Base-by-base conservation (phyloP, 1,139 yeast species). In the Kurtzmaniella quercitrusa region DNA sequence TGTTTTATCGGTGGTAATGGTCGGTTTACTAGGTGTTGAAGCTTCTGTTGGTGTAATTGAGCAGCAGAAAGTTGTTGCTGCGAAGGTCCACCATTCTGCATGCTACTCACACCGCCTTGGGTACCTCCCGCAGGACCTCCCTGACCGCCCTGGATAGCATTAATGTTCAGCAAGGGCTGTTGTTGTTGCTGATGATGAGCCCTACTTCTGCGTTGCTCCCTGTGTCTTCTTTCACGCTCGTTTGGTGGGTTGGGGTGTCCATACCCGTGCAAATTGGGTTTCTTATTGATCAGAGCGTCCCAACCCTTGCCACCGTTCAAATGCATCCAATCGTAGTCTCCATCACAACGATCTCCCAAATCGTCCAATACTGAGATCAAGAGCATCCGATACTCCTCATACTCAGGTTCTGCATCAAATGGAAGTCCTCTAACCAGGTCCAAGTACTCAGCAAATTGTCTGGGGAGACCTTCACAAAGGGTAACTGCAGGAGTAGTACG, bases 281-380 rank as follows among this genome's bases (percentile, higher is more conserved):
- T 87, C 62, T 86, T 88, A 61, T 87, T 86, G 54, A 86, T 82
- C 43, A 75, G 63, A 46, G 87, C 74, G 62, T 90, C 95, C 95
- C 96, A 91, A 29, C 97, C 97, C 63, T 82, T 81, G 46, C 96
- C 96, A 48, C 86, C 84, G 62, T 91, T 91, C 57, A 91, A 79
- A 58, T 82, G 87, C 85, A 87, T 82, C 98, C 98, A 91, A 66
- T 91, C 98, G 64, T 87, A 91, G 56, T 82, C 87, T 40, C 88
- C 95, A 61, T 90, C 96, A 56, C 86, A 87, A 42, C 70, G 66
- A 58, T 84, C 86, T 33, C 90, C 90, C 53, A 81, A 73, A 48
- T 81, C 81, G 51, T 77, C 79, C 55, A 91, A 73, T 3, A 87
- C 86, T 40, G 85, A 81, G 48, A 86, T 77, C 70, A 91, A 82